Conservation (phyloP, 371 early-diverging fungal species). For the Gilbertella persicaria region DNA sequence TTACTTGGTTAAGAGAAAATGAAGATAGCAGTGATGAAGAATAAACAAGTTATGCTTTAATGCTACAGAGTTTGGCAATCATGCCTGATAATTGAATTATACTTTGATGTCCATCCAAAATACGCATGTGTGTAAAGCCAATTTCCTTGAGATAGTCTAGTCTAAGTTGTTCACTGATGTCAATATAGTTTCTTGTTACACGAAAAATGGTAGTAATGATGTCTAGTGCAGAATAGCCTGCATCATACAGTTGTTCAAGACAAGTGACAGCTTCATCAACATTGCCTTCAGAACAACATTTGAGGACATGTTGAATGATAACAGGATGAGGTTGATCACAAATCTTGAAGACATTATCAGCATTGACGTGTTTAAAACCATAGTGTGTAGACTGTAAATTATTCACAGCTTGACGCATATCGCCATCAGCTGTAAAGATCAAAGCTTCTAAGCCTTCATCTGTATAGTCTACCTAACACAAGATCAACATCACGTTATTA, state of each 20-base stretch:
- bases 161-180: slow-evolving; percentile 48
- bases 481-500: neutral
- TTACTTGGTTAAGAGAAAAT: slow-evolving; percentile 78
- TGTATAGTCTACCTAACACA: slow-evolving; percentile 69
- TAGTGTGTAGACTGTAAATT: slow-evolving; percentile 92
- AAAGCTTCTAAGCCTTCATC: slow-evolving; percentile 92
- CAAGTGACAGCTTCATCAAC: slow-evolving; percentile 72
- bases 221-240: slow-evolving; percentile 89
- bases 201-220: slow-evolving; percentile 91
- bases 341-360: slow-evolving; percentile 92
- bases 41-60: neutral
- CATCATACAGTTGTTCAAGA: slow-evolving; percentile 71
- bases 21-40: slow-evolving; percentile 81
- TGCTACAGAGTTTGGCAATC: slow-evolving; percentile 14
- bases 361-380: slow-evolving; percentile 82
- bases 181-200: slow-evolving; percentile 70
- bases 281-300: slow-evolving; percentile 62
- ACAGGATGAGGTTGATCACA: slow-evolving; percentile 97
- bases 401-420: slow-evolving; percentile 99
- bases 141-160: slow-evolving; percentile 79
- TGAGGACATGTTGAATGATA: slow-evolving; percentile 73
- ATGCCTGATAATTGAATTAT: slow-evolving; percentile 25
- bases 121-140: slow-evolving; percentile 25
- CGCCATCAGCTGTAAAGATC: slow-evolving; percentile 96
- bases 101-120: slow-evolving; percentile 26